These are phyloP conservation scores for Yamadazyma kitorensis DNA, from an alignment of 805 yeast genomes.

Conservation along the genomic window DNA sequence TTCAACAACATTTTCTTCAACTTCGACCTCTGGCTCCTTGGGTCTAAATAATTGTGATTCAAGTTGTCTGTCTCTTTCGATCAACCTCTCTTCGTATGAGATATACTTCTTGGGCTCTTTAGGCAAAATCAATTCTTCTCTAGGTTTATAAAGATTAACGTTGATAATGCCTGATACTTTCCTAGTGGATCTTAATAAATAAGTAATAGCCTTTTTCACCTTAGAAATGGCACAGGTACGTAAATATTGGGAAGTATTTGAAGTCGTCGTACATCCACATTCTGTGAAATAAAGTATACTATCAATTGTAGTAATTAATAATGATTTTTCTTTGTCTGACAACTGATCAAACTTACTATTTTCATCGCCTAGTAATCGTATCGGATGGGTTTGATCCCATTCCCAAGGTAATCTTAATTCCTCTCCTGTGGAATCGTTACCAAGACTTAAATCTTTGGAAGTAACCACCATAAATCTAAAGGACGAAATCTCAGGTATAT, in stretches of 20 bases:
- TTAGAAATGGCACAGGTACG: constrained; percentile 56
- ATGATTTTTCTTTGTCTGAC: constrained; percentile 49
- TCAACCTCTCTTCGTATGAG: constrained; percentile 36
- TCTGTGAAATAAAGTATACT: constrained; percentile 59
- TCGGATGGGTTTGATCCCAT: constrained; percentile 83
- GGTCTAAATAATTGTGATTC: constrained; percentile 8
- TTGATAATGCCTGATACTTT: constrained; percentile 43
- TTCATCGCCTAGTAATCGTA: constrained; percentile 41
- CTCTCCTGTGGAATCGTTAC: constrained; percentile 44
- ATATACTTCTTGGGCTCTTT: constrained; percentile 27
- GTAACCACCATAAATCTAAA: constrained; percentile 59
- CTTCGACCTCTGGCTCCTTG: constrained; percentile 5
- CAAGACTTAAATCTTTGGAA: constrained; percentile 44
- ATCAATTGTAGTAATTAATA: constrained; percentile 60
- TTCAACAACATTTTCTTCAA: constrained; percentile 8
- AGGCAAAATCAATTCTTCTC: constrained; percentile 36
- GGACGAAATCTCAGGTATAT: constrained; percentile 35
- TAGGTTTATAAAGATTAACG: constrained; percentile 31
- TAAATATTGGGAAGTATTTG: constrained; percentile 19
- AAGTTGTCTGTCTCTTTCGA: constrained; percentile 25
- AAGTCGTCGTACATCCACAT: constrained; percentile 55
- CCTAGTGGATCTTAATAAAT: constrained; percentile 57
- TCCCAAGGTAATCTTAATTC: constrained; percentile 85
- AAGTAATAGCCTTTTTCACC: constrained; percentile 59
- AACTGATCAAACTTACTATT: constrained; percentile 49